A percentile compares a stretch with the other conserved stretches of the same genome.
Evolutionary conservation across 805 yeast species (phyloP).

Genomic region (Isabelozyma pseudorhagii): DNA sequence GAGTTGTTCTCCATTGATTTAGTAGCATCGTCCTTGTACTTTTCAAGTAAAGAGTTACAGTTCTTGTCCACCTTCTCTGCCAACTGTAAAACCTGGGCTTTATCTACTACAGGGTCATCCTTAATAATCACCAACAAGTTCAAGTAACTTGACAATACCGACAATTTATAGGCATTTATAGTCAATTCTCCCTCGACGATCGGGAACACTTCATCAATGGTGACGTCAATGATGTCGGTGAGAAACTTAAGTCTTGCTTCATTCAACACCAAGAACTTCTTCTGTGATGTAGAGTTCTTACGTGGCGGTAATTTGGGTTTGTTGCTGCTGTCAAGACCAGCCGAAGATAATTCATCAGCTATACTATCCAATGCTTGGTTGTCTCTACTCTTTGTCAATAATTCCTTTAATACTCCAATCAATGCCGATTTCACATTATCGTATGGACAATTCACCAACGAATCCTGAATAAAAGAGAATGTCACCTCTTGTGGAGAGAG

Average conservation of each 20-base stretch:
- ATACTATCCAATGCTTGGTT: slow-evolving; percentile 4
- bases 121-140: slow-evolving; percentile 46
- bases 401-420: slow-evolving; percentile 67
- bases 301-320: slow-evolving; percentile 32
- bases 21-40: slow-evolving; percentile 11
- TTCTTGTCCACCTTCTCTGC: slow-evolving; percentile 10
- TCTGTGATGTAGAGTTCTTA: slow-evolving; percentile 14
- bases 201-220: slow-evolving; percentile 34
- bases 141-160: slow-evolving; percentile 52
- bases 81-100: slow-evolving; percentile 11
- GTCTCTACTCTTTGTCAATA: slow-evolving; percentile 39
- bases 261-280: slow-evolving; percentile 41
- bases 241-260: slow-evolving; percentile 41
- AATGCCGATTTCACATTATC: slow-evolving; percentile 56
- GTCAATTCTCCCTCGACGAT: slow-evolving; percentile 6
- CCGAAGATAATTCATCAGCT: slow-evolving; percentile 5
- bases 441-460: slow-evolving; percentile 65
- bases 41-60: slow-evolving; percentile 23
- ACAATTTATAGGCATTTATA: slow-evolving; percentile 21
- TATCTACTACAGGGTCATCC: slow-evolving; percentile 14
- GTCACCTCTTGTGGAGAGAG: slow-evolving; percentile 53
- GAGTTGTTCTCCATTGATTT: slow-evolving; percentile 24
- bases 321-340: slow-evolving; percentile 5
- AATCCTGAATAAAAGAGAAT: slow-evolving; percentile 60
- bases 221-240: slow-evolving; percentile 36